Evolutionary conservation across 768 basidiomycete species (phyloP), one percentile per base, ranked within the genome.

Genomic region (Hydnomerulius pinastri): DNA sequence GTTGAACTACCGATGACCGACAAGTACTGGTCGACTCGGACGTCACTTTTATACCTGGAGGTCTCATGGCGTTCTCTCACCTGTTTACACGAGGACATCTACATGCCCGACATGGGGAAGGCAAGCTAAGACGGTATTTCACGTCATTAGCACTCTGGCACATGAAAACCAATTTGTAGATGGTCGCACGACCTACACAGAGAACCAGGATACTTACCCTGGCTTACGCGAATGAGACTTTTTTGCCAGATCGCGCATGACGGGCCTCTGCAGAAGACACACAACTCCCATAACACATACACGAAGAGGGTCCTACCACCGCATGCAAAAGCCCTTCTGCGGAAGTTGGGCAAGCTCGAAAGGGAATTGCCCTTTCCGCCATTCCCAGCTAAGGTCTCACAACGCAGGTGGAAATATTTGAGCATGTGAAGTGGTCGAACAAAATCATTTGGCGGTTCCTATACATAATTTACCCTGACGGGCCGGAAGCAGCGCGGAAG

Each of bases 1-100:
- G 18, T 21, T 36, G 48, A 56, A n/a, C n/a, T n/a, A n/a, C n/a
- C 37, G 12, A n/a, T 47, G 54, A 53, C 27, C 47, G 51, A 32
- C 13, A 37, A 43, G 35, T 24, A 37, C 21, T 20, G 38, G 33
- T 33, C 40, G 40, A 45, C 35, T 12, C 38, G 23, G 39, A 43
- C 29, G 29, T 54, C 49, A 52, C 55, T 66, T 67, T 68, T 67
- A 67, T 67, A 67, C 55, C 43, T 62, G 38, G 51, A 59, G 51
- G 46, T 48, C 7, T 37, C 11, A 47, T 29, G 60, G 54, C 18
- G 44, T 48, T 56, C 61, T 61, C 54, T 58, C 58, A 56, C 56
- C 59, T 57, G 62, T 36, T 66, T 59, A 66, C 67, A 68, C 65
- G 53, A 65, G 59, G 32, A 35, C 35, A 54, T 56, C 47, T 55